Base-by-base conservation (phyloP, 2,329 filamentous ascomycete genomes). In the Colletotrichum sp. region DNA sequence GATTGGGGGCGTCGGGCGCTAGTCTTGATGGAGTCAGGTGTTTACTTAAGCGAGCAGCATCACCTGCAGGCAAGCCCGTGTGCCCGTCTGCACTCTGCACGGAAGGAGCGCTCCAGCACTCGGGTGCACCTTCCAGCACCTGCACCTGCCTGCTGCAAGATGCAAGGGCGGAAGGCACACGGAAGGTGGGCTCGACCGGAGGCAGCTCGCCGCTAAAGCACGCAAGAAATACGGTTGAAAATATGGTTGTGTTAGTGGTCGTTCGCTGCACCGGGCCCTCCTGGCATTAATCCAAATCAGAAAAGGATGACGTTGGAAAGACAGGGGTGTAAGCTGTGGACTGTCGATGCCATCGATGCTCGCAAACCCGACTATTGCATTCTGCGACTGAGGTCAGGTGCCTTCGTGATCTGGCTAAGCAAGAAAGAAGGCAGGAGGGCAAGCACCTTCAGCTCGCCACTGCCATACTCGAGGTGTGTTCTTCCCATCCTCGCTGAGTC, bases 1-100 rank as follows among this genome's bases (percentile, higher is more conserved):
- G 70, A 73, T 74, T 76, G 18, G 18, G 32, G 70, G 70, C 71
- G 57, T 74, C 18, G 4, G n/a, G 44, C 30, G 34, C 59, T 69
- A 69, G 18, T 24, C 64, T 15, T n/a, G 59, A 30, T 18, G 8
- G 18, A 32, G 57, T 32, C 13, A 73, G 30, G 36, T 9, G 26
- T n/a, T 8, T 10, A 18, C 28, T 26, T 39, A 75, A 64, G 32
- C 68, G 62, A 71, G 72, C 32, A 39, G 36, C 52, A 30, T 24
- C 26, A 26, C 24, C 62, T 65, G 63, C 69, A 34, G 59, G 44
- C 44, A 52, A 6, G 44, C 44, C 44, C 44, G 44, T 49, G n/a
- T 49, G n/a, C 44, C 44, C 44, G 44, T 52, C 44, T 52, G n/a
- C 44, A 28, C n/a, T 62, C 55, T 63, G 12, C 59, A 65, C 39